Conservation (phyloP, 768 basidiomycete genomes). For the Podaxis carcinomalis region DNA sequence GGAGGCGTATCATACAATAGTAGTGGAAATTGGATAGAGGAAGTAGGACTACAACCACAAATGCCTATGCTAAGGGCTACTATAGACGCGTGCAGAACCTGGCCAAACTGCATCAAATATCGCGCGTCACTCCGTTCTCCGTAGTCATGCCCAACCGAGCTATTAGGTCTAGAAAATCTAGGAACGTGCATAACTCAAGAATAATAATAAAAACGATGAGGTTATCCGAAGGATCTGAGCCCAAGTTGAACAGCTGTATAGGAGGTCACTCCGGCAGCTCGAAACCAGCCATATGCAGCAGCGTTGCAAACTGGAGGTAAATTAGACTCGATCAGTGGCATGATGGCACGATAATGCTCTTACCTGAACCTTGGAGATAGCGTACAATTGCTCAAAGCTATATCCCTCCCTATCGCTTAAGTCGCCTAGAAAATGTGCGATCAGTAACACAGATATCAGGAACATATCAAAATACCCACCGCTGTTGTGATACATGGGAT, state of each 20-base stretch:
- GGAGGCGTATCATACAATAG: neutral
- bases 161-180: no score
- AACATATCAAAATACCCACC: constrained; percentile 32
- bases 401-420: constrained; percentile 75
- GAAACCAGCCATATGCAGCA: constrained; percentile 68
- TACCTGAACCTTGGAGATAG: constrained; percentile 87
- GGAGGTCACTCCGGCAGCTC: constrained; percentile 24
- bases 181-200: neutral
- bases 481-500: constrained; percentile 88
- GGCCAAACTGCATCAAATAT: constrained; percentile 9
- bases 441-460: constrained; percentile 1
- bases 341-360: constrained; percentile 13
- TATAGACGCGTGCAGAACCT: neutral
- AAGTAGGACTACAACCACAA: neutral
- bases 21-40: neutral
- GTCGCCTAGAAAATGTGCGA: constrained; percentile 47
- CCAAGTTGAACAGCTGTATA: neutral
- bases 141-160: neutral
- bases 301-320: constrained; percentile 54
- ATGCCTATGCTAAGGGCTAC: neutral
- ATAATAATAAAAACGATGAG: neutral
- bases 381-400: constrained; percentile 76
- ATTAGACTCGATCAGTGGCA: neutral
- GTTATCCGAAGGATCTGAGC: neutral
- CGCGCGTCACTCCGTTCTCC: neutral